phyloP scores from a whole-genome alignment of 192 early-diverging fungal genomes.

The Pilobolus umbonatus region DNA sequence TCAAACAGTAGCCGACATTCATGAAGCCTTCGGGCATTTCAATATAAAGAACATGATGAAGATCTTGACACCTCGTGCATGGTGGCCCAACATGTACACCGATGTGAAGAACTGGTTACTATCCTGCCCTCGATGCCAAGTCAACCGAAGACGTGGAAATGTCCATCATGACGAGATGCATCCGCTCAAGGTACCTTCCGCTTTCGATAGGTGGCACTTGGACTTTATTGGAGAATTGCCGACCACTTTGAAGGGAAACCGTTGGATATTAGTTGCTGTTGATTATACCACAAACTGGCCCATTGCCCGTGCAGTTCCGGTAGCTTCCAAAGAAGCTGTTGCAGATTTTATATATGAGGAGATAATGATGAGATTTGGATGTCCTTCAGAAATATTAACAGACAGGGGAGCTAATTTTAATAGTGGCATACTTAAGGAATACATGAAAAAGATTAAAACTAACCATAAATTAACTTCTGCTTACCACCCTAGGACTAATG shows the following conservation, averaged over 20 bases:
- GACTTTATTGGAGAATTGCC: conserved; percentile 12
- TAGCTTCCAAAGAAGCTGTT: conserved; percentile 8
- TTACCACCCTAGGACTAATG: conserved; percentile 13
- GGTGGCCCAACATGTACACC: conserved; percentile 13
- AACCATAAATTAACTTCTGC: conserved; percentile 21
- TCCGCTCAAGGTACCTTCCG: background rate
- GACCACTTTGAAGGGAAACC: background rate
- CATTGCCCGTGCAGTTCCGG: conserved; percentile 13
- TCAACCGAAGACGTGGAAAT: background rate
- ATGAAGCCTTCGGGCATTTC: background rate
- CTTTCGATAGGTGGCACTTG: conserved; percentile 3
- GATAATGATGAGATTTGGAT: conserved; percentile 11
- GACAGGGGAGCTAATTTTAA: conserved; percentile 22
- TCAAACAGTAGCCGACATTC: background rate
- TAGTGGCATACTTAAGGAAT: background rate
- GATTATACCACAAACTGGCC: conserved; percentile 35
- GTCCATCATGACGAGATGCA: background rate
- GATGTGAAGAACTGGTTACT: background rate
- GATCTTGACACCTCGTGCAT: background rate
- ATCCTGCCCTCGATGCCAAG: conserved; percentile 2
- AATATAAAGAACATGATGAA: background rate
- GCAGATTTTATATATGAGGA: conserved; percentile 28
- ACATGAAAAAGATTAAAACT: conserved; percentile 5
- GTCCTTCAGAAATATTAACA: conserved; percentile 16
- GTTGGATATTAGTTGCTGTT: conserved; percentile 21